A percentile compares a stretch with the other conserved stretches of the same genome.
Conservation (phyloP, 176 grass and related monocot species). For the Aechmea fasciata region DNA sequence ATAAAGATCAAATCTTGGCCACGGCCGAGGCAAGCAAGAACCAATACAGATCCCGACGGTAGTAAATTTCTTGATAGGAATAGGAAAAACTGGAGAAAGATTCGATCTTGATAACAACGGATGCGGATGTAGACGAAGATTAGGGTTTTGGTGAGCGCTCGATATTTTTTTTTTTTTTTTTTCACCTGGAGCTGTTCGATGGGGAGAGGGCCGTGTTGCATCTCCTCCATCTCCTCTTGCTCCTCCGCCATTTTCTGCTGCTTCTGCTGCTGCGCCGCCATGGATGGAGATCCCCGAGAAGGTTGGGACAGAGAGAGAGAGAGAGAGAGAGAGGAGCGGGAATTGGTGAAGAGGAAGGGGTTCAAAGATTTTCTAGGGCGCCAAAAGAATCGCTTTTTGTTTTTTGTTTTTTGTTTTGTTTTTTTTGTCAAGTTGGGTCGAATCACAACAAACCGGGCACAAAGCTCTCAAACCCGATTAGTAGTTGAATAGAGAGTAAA, state of each 20-base stretch:
- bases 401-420: not conserved
- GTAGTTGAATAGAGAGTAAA: too few species aligned
- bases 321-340: not conserved
- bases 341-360: not conserved
- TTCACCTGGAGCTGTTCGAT: conserved; percentile 72
- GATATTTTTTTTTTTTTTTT: not conserved
- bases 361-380: conserved; percentile 25
- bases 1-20: not conserved
- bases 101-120: conserved; percentile 8
- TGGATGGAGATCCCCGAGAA: conserved; percentile 8
- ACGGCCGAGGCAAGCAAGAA: not conserved
- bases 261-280: conserved; percentile 49
- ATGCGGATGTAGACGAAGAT: conserved; percentile 3
- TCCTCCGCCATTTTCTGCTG: conserved; percentile 28
- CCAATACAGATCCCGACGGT: not conserved
- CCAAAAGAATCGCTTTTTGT: conserved; percentile 8
- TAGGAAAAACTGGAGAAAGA: conserved; percentile 16
- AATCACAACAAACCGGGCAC: not conserved
- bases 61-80: not conserved
- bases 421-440: not conserved
- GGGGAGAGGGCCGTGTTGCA: conserved; percentile 73
- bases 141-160: conserved; percentile 29
- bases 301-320: not conserved
- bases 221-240: conserved; percentile 46
- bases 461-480: too few species aligned